A percentile compares a stretch with the other conserved stretches of the same genome.
Evolutionary conservation across 768 basidiomycete species (phyloP).

Genomic region (Royoungia palumana): DNA sequence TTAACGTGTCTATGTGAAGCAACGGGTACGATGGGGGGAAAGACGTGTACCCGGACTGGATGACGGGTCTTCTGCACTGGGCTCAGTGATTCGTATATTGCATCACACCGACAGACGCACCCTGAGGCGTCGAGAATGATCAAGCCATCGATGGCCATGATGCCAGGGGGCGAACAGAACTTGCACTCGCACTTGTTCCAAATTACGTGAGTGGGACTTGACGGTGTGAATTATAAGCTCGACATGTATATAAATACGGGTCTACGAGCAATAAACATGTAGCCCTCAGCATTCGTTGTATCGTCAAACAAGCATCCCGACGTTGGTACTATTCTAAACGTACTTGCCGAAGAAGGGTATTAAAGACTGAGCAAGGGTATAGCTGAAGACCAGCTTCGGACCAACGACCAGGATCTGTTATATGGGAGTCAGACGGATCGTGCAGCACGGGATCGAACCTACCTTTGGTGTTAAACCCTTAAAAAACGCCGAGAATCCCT

Average conservation of each 20-base stretch:
- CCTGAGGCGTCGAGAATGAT: slow-evolving; percentile 75
- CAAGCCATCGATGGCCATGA: slow-evolving; percentile 81
- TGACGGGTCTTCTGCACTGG: slow-evolving; percentile 63
- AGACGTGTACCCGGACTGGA: slow-evolving; percentile 86
- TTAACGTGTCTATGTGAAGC: slow-evolving; percentile 82
- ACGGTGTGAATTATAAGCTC: slow-evolving; percentile 2
- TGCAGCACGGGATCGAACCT: slow-evolving; percentile 11
- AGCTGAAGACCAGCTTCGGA: slow-evolving; percentile 97
- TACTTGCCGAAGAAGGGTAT: slow-evolving; percentile 91
- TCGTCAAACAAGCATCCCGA: slow-evolving; percentile 2
- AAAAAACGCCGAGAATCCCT: slow-evolving; percentile 84
- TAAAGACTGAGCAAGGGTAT: slow-evolving; percentile 93
- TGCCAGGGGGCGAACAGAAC: neutral
- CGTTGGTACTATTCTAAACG: slow-evolving; percentile 43
- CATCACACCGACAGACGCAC: slow-evolving; percentile 39
- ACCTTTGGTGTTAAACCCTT: slow-evolving; percentile 98
- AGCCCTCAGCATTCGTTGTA: neutral
- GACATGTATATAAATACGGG: slow-evolving; percentile 7
- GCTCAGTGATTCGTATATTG: slow-evolving; percentile 1
- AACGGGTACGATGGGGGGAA: slow-evolving; percentile 75
- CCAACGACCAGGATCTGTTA: slow-evolving; percentile 88
- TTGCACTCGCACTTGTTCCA: too few relatives aligned
- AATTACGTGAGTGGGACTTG: neutral
- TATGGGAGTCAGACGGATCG: slow-evolving; percentile 13
- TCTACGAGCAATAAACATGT: slow-evolving; percentile 2